Evolutionary conservation across 179 eudicot genomes (phyloP).

Genomic region (Drosera spatulata): DNA sequence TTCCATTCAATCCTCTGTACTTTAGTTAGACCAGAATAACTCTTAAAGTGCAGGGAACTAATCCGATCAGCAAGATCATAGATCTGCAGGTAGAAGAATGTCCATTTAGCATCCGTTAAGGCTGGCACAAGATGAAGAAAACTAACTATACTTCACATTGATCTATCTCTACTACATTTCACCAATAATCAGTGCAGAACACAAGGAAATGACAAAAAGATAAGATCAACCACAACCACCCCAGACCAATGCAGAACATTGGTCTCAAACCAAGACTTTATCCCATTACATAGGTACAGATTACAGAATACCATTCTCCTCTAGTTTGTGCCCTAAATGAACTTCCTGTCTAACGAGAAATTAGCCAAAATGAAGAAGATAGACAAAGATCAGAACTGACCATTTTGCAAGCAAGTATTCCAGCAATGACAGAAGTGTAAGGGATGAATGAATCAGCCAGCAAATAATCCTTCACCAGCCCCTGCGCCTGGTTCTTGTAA

Average conservation of each 20-base stretch:
- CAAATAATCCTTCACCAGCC: conserved; percentile 62
- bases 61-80: conserved; percentile 67
- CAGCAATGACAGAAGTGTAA: conserved; percentile 70
- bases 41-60: conserved; percentile 62
- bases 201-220: not conserved
- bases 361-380: not conserved
- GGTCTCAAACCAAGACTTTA: not conserved
- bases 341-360: not conserved
- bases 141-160: not conserved
- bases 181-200: not conserved
- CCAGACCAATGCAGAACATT: not conserved
- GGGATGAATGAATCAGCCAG: conserved; percentile 78
- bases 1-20: conserved; percentile 83
- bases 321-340: not conserved
- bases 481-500: conserved; percentile 75
- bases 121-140: not conserved
- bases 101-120: not conserved
- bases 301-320: not conserved
- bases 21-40: conserved; percentile 59
- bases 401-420: conserved; percentile 36
- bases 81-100: conserved; percentile 37
- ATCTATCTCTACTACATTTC: not conserved
- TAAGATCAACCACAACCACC: not conserved
- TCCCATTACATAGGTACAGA: not conserved
- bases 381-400: conserved; percentile 10